These are phyloP conservation scores for Blechomonas ayalai DNA, from an alignment of 208 protist species.

Conservation along the genomic window DNA sequence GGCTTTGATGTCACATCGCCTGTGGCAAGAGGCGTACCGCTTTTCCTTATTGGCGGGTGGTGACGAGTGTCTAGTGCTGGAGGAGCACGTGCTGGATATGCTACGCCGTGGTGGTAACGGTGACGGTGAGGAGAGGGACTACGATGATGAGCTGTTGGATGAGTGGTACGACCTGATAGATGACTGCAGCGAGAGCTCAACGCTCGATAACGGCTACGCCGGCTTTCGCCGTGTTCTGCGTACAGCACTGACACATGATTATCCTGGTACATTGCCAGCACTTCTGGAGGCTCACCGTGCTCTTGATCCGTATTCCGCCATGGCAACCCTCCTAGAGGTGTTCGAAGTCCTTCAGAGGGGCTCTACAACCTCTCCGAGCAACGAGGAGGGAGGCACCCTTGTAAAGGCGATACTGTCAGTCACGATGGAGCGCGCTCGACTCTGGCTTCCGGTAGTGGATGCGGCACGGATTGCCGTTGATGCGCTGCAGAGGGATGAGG, in stretches of 20 bases:
- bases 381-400: slow-evolving; percentile 2
- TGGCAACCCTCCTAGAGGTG: slow-evolving; percentile 59
- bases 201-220: slow-evolving; percentile 39
- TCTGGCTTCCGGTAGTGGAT: slow-evolving; percentile 10
- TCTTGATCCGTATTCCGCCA: slow-evolving; percentile 56
- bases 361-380: background rate
- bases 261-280: slow-evolving; percentile 27
- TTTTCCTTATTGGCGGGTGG: slow-evolving; percentile 30
- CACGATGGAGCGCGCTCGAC: background rate
- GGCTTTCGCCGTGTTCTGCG: slow-evolving; percentile 38
- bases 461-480: slow-evolving; percentile 10
- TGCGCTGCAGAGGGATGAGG: slow-evolving; percentile 1
- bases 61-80: slow-evolving; percentile 40
- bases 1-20: slow-evolving; percentile 57
- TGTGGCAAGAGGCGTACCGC: slow-evolving; percentile 67
- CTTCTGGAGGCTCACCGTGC: slow-evolving; percentile 37
- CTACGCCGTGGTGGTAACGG: slow-evolving; percentile 4
- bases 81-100: slow-evolving; percentile 55
- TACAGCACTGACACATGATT: slow-evolving; percentile 37
- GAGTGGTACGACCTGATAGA: slow-evolving; percentile 42
- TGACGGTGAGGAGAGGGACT: slow-evolving; percentile 5
- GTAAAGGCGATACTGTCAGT: slow-evolving; percentile 1
- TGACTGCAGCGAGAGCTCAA: slow-evolving; percentile 54
- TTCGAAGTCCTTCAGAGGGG: slow-evolving; percentile 26
- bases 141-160: slow-evolving; percentile 25